Evolutionary conservation across 140 eudicot species (phyloP), one percentile per base, ranked within the genome.

Genomic region (Stevia rebaudiana): DNA sequence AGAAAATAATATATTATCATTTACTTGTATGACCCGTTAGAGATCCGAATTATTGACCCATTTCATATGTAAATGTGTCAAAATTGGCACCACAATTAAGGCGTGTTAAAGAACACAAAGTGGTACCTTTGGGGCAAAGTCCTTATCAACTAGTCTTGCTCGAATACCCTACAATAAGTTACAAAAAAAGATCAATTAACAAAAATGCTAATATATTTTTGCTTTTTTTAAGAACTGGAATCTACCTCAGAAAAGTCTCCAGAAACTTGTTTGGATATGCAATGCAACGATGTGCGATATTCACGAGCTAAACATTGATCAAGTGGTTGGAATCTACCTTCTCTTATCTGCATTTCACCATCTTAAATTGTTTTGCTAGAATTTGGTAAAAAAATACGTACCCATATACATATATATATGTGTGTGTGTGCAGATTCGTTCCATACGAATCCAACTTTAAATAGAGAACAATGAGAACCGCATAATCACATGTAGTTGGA

Each of bases 71-170:
- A 57, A 69, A 43, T 28, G 48, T 37, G 16, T 56, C 6, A 17
- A 30, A 39, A 35, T 22, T 22, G 13, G 39, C 15, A 61, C 37
- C 22, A 39, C 23, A 22, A 37, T n/a, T 9, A 17, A 21, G 10
- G 17, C 37, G 19, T 62, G 48, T 24, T 31, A 66, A 25, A 61
- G 65, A 52, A 42, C 25, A 63, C 5, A 35, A 19, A 19, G 35
- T 52, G 21, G n/a, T 79, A 90, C 97, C 94, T 84, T 90, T 12
- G 97, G 97, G 65, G 95, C 79, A 65, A 82, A 90, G 78, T 90
- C 97, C 69, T 90, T 86, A 74, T 90, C 95, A 48, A 90, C 83
- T 64, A 90, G 79, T 76, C 88, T 76, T 66, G 97, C 94, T 48
- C 97, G 94, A 64, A 90, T 80, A 57, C 97, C 97, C 97, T 90